Base-by-base conservation (phyloP, 164 flowering plant genomes). In the Santalum album region DNA sequence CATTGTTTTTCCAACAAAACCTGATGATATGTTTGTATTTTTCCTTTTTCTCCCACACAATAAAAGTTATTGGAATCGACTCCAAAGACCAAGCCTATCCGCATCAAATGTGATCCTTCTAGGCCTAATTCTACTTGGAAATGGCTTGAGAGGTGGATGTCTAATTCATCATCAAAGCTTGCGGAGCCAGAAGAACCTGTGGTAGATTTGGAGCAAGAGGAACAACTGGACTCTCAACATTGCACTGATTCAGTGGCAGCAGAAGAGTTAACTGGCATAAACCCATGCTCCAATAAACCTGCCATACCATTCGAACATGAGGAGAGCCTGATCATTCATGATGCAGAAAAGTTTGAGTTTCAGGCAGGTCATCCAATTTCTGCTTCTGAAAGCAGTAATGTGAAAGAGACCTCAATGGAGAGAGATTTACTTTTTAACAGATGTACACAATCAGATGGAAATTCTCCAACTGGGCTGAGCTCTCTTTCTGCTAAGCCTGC, bases 61-160 rank as follows among this genome's bases (percentile, higher is more conserved):
- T 62, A 43, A 46, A 51, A 90, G 98, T 82, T 92, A 49, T 61
- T 86, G 82, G 82, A 77, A 24, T 75, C 91, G 57, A 68, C 79
- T 32, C 80, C 86, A 15, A 83, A 69, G 75, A 65, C 57, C 40
- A 83, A 74, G 64, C 71, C 75, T 35, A 78, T 84, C 61, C 48
- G 67, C 57, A 76, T 92, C 46, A 79, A 83, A 51, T 86, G 96
- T 69, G 94, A 84, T 68, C 77, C 90, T 44, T 62, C 67, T 26
- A 76, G 52, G 62, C 68, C 75, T 9, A 69, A 78, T 65, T 80
- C 87, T 45, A 71, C 84, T 20, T 92, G 98, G 98, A 72, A 71
- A 40, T 92, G 98, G 98, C 69, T 92, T 75, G 96, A 89, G 78
- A 74, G 96, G 59, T 92, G 98, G 98, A 81, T 80, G 98, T 65